Evolutionary conservation across 768 basidiomycete genomes (phyloP).

Genomic region (Rhodocollybia butyracea): DNA sequence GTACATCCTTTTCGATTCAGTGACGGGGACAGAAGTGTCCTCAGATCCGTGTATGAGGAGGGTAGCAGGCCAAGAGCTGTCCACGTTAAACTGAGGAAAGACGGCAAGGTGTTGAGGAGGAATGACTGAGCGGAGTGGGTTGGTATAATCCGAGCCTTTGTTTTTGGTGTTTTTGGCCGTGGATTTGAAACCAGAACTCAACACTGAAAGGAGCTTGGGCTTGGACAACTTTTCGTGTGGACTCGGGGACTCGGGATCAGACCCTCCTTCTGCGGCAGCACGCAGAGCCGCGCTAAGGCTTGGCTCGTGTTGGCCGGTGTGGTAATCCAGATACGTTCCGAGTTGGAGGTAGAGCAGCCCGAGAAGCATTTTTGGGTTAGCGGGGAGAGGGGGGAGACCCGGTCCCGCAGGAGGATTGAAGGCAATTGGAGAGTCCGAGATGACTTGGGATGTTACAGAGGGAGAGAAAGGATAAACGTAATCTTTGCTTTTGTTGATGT

Average conservation of each 20-base stretch:
- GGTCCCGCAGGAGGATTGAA: not conserved
- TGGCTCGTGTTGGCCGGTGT: not conserved
- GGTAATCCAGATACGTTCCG: not conserved
- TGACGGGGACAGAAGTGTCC: conserved; percentile 42
- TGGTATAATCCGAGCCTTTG: not conserved
- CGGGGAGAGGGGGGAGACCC: not conserved
- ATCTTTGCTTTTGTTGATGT: not conserved
- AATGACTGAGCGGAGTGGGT: conserved; percentile 11
- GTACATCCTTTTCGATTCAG: conserved; percentile 37
- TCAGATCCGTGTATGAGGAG: conserved; percentile 44
- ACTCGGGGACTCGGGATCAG: not conserved
- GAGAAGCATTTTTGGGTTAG: conserved; percentile 1
- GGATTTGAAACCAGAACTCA: no score
- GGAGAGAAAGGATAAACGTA: not conserved
- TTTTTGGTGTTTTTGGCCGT: no score
- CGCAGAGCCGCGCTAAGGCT: not conserved
- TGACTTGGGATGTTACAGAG: not conserved
- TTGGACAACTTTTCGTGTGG: no score
- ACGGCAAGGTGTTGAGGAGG: conserved; percentile 28
- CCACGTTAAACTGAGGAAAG: conserved; percentile 44
- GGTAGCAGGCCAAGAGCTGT: conserved; percentile 40
- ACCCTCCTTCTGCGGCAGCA: no score
- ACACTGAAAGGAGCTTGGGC: no score
- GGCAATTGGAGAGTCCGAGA: not conserved
- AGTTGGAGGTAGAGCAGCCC: conserved; percentile 3